Conservation (phyloP, 371 early-diverging fungal species). For the Mortierella sp. region DNA sequence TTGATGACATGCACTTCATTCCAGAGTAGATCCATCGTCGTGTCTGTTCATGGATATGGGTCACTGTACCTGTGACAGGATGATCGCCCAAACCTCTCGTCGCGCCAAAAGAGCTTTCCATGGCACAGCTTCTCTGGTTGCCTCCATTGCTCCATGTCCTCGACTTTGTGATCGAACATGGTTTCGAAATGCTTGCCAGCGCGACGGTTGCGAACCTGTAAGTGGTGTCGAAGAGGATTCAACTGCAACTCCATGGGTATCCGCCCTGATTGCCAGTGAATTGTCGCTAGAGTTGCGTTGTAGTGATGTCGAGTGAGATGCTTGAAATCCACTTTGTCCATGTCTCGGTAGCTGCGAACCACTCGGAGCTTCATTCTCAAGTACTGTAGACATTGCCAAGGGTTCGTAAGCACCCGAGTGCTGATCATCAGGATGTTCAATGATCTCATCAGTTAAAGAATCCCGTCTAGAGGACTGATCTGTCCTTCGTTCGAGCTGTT, state of each 20-base stretch:
- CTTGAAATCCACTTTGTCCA: constrained; percentile 1
- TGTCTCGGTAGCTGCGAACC: neutral
- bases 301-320: neutral
- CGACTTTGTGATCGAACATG: constrained; percentile 8
- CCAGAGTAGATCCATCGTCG: neutral
- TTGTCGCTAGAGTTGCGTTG: constrained; percentile 1
- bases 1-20: too few relatives aligned
- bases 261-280: neutral
- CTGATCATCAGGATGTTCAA: neutral
- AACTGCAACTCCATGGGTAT: too few relatives aligned
- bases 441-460: neutral
- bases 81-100: constrained; percentile 50
- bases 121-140: constrained; percentile 14
- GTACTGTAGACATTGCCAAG: neutral
- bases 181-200: constrained; percentile 35
- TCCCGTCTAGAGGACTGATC: neutral
- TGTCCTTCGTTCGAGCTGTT: constrained; percentile 10
- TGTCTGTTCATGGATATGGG: too few relatives aligned
- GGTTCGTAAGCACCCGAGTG: constrained; percentile 9
- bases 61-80: constrained; percentile 37
- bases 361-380: neutral
- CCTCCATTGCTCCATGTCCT: neutral
- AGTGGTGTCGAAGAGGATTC: neutral
- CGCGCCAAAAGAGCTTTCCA: constrained; percentile 28
- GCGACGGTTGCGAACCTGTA: neutral